Percentiles rank a stretch among this genome's conserved stretches.
phyloP scores from a whole-genome alignment of 441 rosid genomes.

The Aleurites moluccanus region DNA sequence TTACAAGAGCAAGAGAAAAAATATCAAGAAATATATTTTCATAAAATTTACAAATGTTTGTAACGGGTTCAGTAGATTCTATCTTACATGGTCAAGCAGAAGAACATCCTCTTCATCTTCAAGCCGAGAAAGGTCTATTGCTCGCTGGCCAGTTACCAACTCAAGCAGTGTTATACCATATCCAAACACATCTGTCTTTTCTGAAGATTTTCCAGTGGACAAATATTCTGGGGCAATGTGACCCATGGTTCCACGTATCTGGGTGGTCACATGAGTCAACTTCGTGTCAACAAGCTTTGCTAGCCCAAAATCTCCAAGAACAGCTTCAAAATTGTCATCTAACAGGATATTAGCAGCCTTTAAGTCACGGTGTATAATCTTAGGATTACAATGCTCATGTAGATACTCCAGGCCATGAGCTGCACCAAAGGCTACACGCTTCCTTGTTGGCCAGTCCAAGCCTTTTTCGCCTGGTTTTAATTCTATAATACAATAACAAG shows the following conservation, averaged over 20 bases:
- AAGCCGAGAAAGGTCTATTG: conserved; percentile 54
- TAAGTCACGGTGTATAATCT: conserved; percentile 56
- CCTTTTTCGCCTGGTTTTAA: conserved; percentile 51
- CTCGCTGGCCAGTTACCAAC: conserved; percentile 57
- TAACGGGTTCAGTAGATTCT: too few relatives aligned
- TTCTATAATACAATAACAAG: conserved; percentile 28
- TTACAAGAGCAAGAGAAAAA: too few relatives aligned
- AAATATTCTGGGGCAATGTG: conserved; percentile 64
- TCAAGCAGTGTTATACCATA: conserved; percentile 62
- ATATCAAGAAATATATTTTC: too few relatives aligned
- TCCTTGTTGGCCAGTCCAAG: conserved; percentile 54
- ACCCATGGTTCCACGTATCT: conserved; percentile 62
- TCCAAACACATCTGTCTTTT: conserved; percentile 61
- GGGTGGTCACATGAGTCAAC: conserved; percentile 55
- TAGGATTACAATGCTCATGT: conserved; percentile 57
- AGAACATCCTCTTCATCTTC: conserved; percentile 68
- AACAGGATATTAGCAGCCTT: conserved; percentile 63
- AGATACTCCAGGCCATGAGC: conserved; percentile 58
- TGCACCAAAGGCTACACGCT: conserved; percentile 46
- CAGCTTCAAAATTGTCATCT: conserved; percentile 52
- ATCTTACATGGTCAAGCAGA: conserved; percentile 55
- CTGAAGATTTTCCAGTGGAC: conserved; percentile 60
- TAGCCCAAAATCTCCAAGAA: conserved; percentile 58
- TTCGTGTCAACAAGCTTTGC: conserved; percentile 46
- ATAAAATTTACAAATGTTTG: too few relatives aligned